Evolutionary conservation across 371 early-diverging fungal species (phyloP), one percentile per base, ranked within the genome.

Genomic region (Polyrhizophydium stewartii): DNA sequence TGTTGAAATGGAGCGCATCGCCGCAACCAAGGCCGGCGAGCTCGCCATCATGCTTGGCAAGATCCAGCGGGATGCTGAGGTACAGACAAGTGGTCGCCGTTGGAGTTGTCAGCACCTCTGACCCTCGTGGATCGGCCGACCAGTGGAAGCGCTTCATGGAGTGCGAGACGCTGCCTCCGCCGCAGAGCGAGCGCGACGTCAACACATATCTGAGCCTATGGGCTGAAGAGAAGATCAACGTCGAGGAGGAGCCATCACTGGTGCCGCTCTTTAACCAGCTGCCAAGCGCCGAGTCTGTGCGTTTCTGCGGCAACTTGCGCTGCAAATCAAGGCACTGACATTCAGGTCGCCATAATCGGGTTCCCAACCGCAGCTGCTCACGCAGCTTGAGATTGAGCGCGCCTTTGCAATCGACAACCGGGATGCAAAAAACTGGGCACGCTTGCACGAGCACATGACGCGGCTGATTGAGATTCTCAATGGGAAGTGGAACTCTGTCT

Each of bases 131-230:
- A 24, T 19, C 51, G 10, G 0, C 2, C n/a, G 12, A 5, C 22
- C 58, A 79, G 80, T 79, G 80, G 80, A 63, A 66, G 27, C 43
- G 46, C 35, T 75, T 68, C 45, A 19, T 76, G 27, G 68, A 70
- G 59, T 79, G 80, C 65, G 65, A 65, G 43, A 51, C 40, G 13
- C 51, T 82, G 52, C 82, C 82, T 0, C 63, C 72, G 38, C 77
- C 79, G 3, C 25, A 56, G 16, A 62, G 62, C 58, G 82, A 78
- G 58, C 60, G 69, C 10, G 79, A 77, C 22, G 35, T 79, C 19
- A 77, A 75, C 62, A 71, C 82, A 25, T 79, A 71, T 57, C 65
- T 82, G 27, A 51, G 60, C 27, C 51, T 71, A 13, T 74, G 66
- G 73, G 63, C 50, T 13, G 73, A 73, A 49, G 70, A 72, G 43